These are phyloP conservation scores for Botryotinia globosa DNA, from an alignment of 2,329 filamentous ascomycete genomes.

Conservation along the genomic window DNA sequence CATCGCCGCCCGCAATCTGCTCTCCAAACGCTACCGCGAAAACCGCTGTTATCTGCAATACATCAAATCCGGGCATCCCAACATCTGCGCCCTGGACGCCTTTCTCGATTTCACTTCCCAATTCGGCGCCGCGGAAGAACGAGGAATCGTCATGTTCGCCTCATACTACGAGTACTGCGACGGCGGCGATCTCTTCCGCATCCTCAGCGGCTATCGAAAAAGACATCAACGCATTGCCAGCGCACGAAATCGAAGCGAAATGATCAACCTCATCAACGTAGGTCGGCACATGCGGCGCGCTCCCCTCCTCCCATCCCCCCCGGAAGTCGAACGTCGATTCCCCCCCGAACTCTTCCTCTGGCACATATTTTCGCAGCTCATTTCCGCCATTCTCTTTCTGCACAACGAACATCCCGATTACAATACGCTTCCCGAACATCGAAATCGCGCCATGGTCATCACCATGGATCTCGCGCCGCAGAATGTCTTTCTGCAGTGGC, in stretches of 20 bases:
- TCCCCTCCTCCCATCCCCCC: not conserved
- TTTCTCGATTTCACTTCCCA: not conserved
- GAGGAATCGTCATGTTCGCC: not conserved
- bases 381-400: not conserved
- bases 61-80: not conserved
- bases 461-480: not conserved
- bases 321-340: rapidly evolving
- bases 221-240: not conserved
- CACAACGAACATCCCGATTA: constrained; percentile 16
- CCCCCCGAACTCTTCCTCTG: constrained; percentile 10
- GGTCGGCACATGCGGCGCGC: not conserved
- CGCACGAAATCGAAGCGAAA: not conserved
- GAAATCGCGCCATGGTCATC: not conserved
- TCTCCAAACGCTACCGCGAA: not conserved
- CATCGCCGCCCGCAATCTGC: not conserved
- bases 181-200: not conserved
- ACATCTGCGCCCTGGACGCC: not conserved
- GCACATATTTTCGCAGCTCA: not conserved
- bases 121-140: not conserved
- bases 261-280: rapidly evolving
- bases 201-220: not conserved
- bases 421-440: not conserved
- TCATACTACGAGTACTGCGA: not conserved
- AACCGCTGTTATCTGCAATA: not conserved
- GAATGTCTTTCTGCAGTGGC: constrained; percentile 10